phyloP scores from a whole-genome alignment of 169 alveolate genomes.

The Cryptosporidium baileyi region DNA sequence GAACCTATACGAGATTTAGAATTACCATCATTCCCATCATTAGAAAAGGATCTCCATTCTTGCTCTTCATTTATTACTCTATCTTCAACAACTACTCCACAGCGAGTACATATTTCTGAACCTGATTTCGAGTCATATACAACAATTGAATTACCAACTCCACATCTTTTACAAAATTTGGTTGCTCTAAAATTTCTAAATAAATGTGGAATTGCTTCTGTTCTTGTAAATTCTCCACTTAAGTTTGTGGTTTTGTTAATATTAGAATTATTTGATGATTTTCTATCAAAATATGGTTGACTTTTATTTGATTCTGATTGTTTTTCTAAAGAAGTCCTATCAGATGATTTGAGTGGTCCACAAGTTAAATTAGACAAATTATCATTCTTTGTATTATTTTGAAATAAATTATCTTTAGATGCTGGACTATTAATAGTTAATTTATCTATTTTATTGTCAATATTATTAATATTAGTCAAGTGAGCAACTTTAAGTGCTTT shows the following conservation, averaged over 20 bases:
- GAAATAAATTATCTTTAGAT: background rate
- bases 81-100: constrained; percentile 85
- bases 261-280: background rate
- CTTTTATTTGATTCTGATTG: background rate
- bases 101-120: constrained; percentile 83
- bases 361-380: background rate
- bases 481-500: no score
- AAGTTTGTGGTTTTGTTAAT: background rate
- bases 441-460: background rate
- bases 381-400: background rate
- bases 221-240: background rate
- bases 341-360: constrained; percentile 31
- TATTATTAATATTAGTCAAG: background rate
- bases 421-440: background rate
- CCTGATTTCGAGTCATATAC: constrained; percentile 86
- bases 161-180: constrained; percentile 80
- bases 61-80: constrained; percentile 85
- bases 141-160: constrained; percentile 75
- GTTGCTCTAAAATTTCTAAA: constrained; percentile 64
- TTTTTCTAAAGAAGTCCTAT: background rate
- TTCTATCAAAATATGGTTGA: background rate
- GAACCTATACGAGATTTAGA: constrained; percentile 89
- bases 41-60: constrained; percentile 87
- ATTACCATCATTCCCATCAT: constrained; percentile 79
- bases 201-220: constrained; percentile 59